Percentiles rank a stretch among this genome's conserved stretches.
Evolutionary conservation across 352 stramenopile species (phyloP).

Genomic region (Pythium rishiriense): DNA sequence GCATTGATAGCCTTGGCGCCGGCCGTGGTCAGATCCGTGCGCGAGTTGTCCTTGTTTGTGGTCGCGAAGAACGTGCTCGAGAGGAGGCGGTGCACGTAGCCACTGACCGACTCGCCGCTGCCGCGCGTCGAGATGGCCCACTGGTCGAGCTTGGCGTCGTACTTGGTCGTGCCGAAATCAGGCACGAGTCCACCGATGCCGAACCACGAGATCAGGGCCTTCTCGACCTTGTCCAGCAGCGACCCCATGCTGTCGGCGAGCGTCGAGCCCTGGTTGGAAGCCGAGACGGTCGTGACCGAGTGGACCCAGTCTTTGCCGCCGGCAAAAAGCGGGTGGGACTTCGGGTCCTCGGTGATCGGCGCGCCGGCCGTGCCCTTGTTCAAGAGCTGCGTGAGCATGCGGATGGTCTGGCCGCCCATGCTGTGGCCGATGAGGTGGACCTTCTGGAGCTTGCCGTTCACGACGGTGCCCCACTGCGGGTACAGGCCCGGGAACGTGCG

Average conservation of each 20-base stretch:
- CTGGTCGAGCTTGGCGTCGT: slow-evolving; percentile 22
- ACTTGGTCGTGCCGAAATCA: background rate
- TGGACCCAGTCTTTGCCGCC: slow-evolving; percentile 12
- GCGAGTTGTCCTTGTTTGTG: slow-evolving; percentile 39
- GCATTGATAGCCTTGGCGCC: slow-evolving; percentile 39
- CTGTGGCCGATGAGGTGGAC: slow-evolving; percentile 73
- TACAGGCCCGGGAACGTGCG: slow-evolving; percentile 57
- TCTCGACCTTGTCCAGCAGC: background rate
- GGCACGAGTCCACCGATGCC: background rate
- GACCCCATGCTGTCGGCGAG: slow-evolving; percentile 16
- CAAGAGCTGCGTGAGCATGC: slow-evolving; percentile 69
- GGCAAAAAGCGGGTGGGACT: slow-evolving; percentile 18
- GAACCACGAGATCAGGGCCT: background rate
- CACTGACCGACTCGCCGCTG: slow-evolving; percentile 3
- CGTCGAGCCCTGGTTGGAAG: slow-evolving; percentile 17
- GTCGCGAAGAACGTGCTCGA: slow-evolving; percentile 35
- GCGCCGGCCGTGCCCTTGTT: too few species aligned
- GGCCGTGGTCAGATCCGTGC: slow-evolving; percentile 33
- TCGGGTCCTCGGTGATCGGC: slow-evolving; percentile 9
- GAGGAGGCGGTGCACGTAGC: slow-evolving; percentile 12
- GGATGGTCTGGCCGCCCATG: slow-evolving; percentile 77
- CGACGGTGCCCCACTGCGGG: slow-evolving; percentile 47
- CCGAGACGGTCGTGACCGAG: slow-evolving; percentile 23
- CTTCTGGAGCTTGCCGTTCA: slow-evolving; percentile 57
- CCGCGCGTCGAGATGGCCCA: slow-evolving; percentile 11